A percentile compares a stretch with the other conserved stretches of the same genome.
These are phyloP conservation scores for Oehlia diaphana DNA, from an alignment of 192 early-diverging fungal species.

Conservation along the genomic window DNA sequence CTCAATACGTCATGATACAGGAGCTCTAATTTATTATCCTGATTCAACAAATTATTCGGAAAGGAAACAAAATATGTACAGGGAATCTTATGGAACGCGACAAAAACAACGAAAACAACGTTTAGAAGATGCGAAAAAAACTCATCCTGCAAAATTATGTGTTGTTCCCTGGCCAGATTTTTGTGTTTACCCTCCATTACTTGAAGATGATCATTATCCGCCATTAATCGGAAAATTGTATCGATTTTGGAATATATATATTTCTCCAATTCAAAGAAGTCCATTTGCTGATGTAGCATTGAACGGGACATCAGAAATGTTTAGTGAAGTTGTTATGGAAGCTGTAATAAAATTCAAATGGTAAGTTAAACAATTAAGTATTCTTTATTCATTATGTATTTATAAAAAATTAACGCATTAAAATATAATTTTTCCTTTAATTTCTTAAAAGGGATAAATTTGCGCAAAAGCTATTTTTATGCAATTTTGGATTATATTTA, in stretches of 20 bases:
- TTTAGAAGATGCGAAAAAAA: neutral
- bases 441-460: neutral
- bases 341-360: slow-evolving; percentile 16
- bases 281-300: neutral
- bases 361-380: neutral
- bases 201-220: too few species aligned
- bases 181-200: neutral
- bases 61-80: neutral
- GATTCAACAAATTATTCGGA: neutral
- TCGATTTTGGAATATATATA: neutral
- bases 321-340: slow-evolving; percentile 8
- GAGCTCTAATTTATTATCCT: neutral
- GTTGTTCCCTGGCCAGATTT: slow-evolving; percentile 15
- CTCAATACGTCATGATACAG: neutral
- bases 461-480: neutral
- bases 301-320: neutral
- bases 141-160: slow-evolving; percentile 3
- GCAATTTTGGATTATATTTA: neutral
- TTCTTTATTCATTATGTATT: neutral
- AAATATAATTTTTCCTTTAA: neutral
- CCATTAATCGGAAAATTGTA: neutral
- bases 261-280: neutral
- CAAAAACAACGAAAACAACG: neutral
- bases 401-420: neutral
- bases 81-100: neutral